Evolutionary conservation across 768 basidiomycete species (phyloP).

Genomic region (Pisolithus sp.): DNA sequence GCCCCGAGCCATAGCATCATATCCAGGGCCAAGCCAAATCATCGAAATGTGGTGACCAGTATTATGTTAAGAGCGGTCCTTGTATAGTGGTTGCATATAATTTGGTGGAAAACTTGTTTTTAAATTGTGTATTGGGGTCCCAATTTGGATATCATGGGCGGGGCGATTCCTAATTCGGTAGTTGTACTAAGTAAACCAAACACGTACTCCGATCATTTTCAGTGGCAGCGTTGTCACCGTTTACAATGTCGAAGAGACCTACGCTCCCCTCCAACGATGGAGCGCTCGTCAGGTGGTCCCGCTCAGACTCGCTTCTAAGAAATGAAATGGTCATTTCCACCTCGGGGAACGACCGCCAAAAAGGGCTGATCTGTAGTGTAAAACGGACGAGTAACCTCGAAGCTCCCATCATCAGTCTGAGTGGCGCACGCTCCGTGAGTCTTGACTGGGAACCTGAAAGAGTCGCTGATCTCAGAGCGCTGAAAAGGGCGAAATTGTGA

Average conservation of each 20-base stretch:
- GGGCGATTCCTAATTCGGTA: not conserved
- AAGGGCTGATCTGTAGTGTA: slow-evolving; percentile 76
- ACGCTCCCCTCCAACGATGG: slow-evolving; percentile 49
- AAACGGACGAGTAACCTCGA: slow-evolving; percentile 90
- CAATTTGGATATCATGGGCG: no score
- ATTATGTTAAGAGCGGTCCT: no score
- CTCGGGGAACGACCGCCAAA: slow-evolving; percentile 62
- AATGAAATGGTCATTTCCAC: slow-evolving; percentile 77
- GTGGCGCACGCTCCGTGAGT: slow-evolving; percentile 80
- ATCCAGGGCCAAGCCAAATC: no score
- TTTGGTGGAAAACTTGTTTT: no score
- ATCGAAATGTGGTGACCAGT: no score
- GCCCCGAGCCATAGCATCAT: no score
- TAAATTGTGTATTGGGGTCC: no score
- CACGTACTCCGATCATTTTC: not conserved
- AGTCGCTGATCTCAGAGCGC: not conserved
- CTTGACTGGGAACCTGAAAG: not conserved
- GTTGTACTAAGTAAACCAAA: not conserved
- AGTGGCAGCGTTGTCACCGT: not conserved
- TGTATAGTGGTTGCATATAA: no score
- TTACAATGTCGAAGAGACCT: slow-evolving; percentile 64
- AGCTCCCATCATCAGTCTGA: slow-evolving; percentile 88
- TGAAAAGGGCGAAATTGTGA: slow-evolving; percentile 73
- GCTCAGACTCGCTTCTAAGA: slow-evolving; percentile 45
- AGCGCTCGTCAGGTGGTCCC: slow-evolving; percentile 55